Evolutionary conservation across 768 basidiomycete genomes (phyloP), one percentile per base, ranked within the genome.

Genomic region (Russula compacta): DNA sequence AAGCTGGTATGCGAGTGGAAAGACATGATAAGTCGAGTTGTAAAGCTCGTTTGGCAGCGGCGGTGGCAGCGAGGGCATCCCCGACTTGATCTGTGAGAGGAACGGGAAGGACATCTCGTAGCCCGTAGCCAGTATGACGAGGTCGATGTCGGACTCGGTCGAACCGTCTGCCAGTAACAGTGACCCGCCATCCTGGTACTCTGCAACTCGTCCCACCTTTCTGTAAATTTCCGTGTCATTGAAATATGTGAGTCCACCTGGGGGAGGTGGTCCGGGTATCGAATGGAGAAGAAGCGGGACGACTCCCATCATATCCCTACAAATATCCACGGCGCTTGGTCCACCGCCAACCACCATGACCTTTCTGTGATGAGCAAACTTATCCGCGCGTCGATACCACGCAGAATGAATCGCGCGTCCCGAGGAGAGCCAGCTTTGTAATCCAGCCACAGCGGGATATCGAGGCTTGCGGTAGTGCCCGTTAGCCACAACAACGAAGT

Each of bases 61-160:
- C 40, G 82, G 78, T 17, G 76, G 69, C 5, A 76, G 67, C 2
- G 81, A 78, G 11, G 81, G 79, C 15, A 78, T 51, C 0, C 66
- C 70, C 2, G 59, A 54, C 7, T 66, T 70, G 33, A 78, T 68
- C 12, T 80, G 68, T 43, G 72, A 67, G 49, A 92, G 73, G 72
- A 90, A 91, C 0, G 86, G 85, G 64, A 84, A 83, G 12, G 79
- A 73, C 47, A 80, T 72, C 54, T 85, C 73, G 69, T 86, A 93
- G 11, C 90, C 91, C 2, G 90, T 93, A 2, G 88, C 90, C 17
- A 92, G 73, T 55, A 91, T 82, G 64, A 82, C 83, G 63, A 81
- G 73, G 64, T 86, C 82, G 58, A 92, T 74, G 6, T 74, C 76
- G 36, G 71, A 65, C 68, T 87, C 85, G 12, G 69, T 66, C 1